Evolutionary conservation across 2,329 filamentous ascomycete genomes (phyloP).

Genomic region (Diaporthe destruens): DNA sequence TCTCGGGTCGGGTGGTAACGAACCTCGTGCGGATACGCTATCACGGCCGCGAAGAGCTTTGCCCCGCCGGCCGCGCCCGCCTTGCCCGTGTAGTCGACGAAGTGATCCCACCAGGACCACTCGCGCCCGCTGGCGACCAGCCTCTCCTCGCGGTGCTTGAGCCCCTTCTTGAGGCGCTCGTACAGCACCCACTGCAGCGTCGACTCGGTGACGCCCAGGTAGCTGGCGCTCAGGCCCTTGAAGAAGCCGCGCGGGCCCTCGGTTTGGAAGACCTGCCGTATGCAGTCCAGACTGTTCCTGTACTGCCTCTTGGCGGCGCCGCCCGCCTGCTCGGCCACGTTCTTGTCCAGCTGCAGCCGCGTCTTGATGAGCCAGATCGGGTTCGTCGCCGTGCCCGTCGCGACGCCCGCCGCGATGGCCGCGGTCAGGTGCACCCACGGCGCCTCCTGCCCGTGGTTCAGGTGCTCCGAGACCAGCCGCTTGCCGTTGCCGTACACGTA

Average conservation of each 20-base stretch:
- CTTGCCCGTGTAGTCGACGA: slow-evolving; percentile 83
- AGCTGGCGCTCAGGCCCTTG: slow-evolving; percentile 90
- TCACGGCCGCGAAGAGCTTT: slow-evolving; percentile 85
- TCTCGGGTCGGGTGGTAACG: slow-evolving; percentile 44
- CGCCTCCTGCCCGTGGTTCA: slow-evolving; percentile 77
- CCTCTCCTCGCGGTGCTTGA: slow-evolving; percentile 73
- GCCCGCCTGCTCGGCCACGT: slow-evolving; percentile 72
- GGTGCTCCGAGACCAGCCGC: slow-evolving; percentile 79
- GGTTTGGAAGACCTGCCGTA: slow-evolving; percentile 81
- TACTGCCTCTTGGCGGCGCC: slow-evolving; percentile 75
- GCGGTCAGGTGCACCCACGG: slow-evolving; percentile 83
- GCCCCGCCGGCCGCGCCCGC: slow-evolving; percentile 83
- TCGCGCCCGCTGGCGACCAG: slow-evolving; percentile 70
- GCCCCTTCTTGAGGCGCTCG: slow-evolving; percentile 86
- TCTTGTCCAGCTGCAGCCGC: slow-evolving; percentile 90
- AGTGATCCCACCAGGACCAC: slow-evolving; percentile 78
- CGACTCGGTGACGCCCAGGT: slow-evolving; percentile 89
- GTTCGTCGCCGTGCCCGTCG: slow-evolving; percentile 91
- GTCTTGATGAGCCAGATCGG: slow-evolving; percentile 98
- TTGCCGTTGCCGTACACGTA: slow-evolving; percentile 95
- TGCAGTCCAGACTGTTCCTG: slow-evolving; percentile 89
- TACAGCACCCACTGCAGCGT: slow-evolving; percentile 95
- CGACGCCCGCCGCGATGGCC: slow-evolving; percentile 82
- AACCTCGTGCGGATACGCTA: slow-evolving; percentile 95
- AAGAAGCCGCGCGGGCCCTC: slow-evolving; percentile 89